A percentile compares a stretch with the other conserved stretches of the same genome.
phyloP scores from a whole-genome alignment of 2,329 filamentous ascomycete species.

The Aspergillaceae sp. region DNA sequence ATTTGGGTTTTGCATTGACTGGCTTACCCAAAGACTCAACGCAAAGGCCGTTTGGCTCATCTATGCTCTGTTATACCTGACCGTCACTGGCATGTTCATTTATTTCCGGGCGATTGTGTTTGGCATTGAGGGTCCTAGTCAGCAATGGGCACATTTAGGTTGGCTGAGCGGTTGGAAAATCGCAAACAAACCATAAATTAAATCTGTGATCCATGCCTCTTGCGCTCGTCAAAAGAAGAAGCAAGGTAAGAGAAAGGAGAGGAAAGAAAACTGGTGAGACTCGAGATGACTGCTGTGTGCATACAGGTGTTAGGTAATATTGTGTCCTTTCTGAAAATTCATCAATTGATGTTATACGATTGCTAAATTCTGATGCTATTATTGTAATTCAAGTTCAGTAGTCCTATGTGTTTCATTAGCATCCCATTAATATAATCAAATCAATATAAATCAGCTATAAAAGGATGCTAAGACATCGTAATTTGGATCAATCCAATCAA shows the following conservation, averaged over 20 bases:
- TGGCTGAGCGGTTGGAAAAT: slow-evolving; percentile 88
- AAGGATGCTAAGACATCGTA: background rate
- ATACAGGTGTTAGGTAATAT: background rate
- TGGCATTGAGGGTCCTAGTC: slow-evolving; percentile 81
- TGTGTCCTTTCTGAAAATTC: background rate
- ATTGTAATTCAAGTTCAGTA: too few relatives aligned
- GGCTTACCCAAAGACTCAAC: slow-evolving; percentile 61
- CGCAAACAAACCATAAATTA: slow-evolving; percentile 44
- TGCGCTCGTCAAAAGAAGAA: too few relatives aligned
- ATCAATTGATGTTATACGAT: background rate
- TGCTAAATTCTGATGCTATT: too few relatives aligned
- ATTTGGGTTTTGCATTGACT: slow-evolving; percentile 82
- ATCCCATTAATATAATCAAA: background rate
- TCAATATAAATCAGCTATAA: background rate
- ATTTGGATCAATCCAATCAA: slow-evolving; percentile 10
- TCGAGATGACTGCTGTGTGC: too few relatives aligned
- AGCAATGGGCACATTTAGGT: slow-evolving; percentile 82
- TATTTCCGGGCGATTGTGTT: slow-evolving; percentile 91
- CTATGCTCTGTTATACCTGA: slow-evolving; percentile 66
- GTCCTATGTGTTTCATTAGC: too few relatives aligned
- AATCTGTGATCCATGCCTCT: background rate
- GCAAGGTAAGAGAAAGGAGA: too few relatives aligned
- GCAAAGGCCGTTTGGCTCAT: slow-evolving; percentile 56
- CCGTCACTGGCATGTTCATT: slow-evolving; percentile 73
- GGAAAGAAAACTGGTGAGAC: too few relatives aligned